Percentiles rank a stretch among this genome's conserved stretches.
Conservation (phyloP, 2,329 filamentous ascomycete genomes). For the Seiridium unicorne region DNA sequence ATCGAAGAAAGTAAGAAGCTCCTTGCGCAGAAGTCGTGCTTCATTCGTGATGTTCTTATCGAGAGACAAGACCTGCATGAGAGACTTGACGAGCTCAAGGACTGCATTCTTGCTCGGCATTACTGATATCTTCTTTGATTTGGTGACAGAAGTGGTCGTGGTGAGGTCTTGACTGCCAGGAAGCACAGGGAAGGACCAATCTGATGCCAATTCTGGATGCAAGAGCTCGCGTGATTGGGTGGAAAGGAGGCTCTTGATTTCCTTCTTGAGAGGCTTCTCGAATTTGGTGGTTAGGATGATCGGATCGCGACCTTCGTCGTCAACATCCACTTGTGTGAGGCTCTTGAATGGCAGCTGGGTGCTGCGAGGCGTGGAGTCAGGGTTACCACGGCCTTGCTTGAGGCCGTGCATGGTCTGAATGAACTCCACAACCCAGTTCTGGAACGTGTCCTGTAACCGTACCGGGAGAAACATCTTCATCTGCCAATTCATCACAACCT, state of each 20-base stretch:
- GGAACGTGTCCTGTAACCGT: conserved; percentile 79
- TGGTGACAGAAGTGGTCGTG: conserved; percentile 17
- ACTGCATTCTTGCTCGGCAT: conserved; percentile 61
- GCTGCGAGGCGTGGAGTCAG: conserved; percentile 50
- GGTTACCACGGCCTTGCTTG: conserved; percentile 58
- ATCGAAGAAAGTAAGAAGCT: conserved; percentile 86
- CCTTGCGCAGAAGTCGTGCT: conserved; percentile 82
- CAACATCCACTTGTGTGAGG: conserved; percentile 41
- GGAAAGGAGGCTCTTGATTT: conserved; percentile 77
- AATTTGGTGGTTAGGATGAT: conserved; percentile 78
- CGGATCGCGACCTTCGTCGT: conserved; percentile 59
- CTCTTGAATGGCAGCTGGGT: conserved; percentile 52
- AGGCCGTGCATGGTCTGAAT: conserved; percentile 89
- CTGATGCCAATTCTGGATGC: conserved; percentile 81
- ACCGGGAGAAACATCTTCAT: conserved; percentile 83
- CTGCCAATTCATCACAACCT: conserved; percentile 98
- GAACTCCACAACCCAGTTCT: conserved; percentile 92
- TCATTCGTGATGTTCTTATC: conserved; percentile 90
- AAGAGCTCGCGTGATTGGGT: conserved; percentile 86
- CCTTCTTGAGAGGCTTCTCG: conserved; percentile 86
- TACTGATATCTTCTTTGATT: conserved; percentile 11
- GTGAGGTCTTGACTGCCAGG: conserved; percentile 66
- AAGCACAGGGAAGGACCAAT: conserved; percentile 82
- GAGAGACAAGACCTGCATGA: conserved; percentile 89
- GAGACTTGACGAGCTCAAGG: conserved; percentile 85